Evolutionary conservation across 805 yeast species (phyloP), one percentile per base, ranked within the genome.

Genomic region (Jamesozyma hellenica): DNA sequence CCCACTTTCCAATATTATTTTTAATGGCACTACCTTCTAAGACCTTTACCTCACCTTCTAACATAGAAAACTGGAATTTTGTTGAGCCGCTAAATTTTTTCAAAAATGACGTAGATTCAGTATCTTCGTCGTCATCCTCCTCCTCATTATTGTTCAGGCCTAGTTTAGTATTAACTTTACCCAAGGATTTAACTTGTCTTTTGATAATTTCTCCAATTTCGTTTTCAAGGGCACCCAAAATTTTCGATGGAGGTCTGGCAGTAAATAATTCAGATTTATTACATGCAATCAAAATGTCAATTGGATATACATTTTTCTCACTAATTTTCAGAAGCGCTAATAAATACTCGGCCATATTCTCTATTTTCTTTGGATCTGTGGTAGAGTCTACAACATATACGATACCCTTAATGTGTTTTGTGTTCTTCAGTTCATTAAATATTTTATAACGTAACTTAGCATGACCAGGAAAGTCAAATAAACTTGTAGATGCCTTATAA

Each of bases 391-490:
- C 66, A 43, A 90, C 68, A 47, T 74, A 86, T 1, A 88, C 62
- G 4, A 86, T 63, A 4, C 95, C 96, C 46, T 71, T 73, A 38
- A 82, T 57, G 14, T 72, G 61, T 15, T 58, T 42, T 16, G 32
- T 38, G 14, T 47, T 60, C 41, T 66, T 64, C 34, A 77, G 64
- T 41, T 72, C 71, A 39, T 72, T 70, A 42, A 66, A 47, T 27
- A 77, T 65, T 37, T 79, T 63, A 42, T 75, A 73, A 39, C 72
- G 74, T 48, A 88, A 74, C 60, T 85, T 86, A 40, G 72, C 64
- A 61, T 82, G 87, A n/a, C 96, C 96, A 2, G 98, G 98, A 45
- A 77, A 77, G 53, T 90, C 97, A 38, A 81, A 69, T 30, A 88
- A 58, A 44, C 70, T 74, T 52, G 65, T 71, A 42, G 58, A 68